Conservation (phyloP, 1,284 basidiomycete species). For the Ceratobasidium theobromae region DNA sequence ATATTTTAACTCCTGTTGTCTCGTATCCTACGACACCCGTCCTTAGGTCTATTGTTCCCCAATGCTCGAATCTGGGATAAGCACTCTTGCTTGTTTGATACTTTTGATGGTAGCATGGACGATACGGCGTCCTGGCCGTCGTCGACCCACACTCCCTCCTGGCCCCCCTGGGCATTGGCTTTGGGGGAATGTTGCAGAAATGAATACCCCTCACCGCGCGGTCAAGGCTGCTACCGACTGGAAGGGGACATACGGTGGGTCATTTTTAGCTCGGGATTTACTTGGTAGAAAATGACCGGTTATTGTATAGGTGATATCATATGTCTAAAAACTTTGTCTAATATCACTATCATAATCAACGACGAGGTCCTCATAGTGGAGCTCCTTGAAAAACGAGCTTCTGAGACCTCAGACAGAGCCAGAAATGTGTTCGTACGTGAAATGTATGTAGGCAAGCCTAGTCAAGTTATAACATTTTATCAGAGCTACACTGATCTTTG, state of each 20-base stretch:
- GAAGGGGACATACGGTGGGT: background rate
- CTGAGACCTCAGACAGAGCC: conserved; percentile 5
- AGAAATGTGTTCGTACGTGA: conserved; percentile 10
- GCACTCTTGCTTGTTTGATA: background rate
- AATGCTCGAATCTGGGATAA: background rate
- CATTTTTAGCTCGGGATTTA: no score
- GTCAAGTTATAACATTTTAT: no score
- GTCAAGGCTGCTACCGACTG: conserved; percentile 15
- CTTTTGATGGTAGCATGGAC: background rate
- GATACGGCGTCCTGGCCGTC: background rate
- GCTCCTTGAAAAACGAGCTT: conserved; percentile 10
- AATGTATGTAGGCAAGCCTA: conserved; percentile 4
- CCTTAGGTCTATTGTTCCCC: background rate
- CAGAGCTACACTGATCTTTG: no score
- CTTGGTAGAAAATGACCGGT: no score
- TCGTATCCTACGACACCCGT: no score
- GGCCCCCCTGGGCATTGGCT: conserved; percentile 18
- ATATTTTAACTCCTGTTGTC: no score
- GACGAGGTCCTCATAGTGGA: background rate
- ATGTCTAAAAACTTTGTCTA: background rate
- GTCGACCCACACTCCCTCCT: background rate
- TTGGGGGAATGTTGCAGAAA: conserved; percentile 17
- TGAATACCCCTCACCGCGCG: conserved; percentile 4
- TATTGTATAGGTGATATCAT: conserved; percentile 6
- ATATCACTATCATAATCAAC: conserved; percentile 3